Percentiles rank a stretch among this genome's conserved stretches.
Conservation (phyloP, 1,139 yeast genomes). For the Kodamaea ohmeri region DNA sequence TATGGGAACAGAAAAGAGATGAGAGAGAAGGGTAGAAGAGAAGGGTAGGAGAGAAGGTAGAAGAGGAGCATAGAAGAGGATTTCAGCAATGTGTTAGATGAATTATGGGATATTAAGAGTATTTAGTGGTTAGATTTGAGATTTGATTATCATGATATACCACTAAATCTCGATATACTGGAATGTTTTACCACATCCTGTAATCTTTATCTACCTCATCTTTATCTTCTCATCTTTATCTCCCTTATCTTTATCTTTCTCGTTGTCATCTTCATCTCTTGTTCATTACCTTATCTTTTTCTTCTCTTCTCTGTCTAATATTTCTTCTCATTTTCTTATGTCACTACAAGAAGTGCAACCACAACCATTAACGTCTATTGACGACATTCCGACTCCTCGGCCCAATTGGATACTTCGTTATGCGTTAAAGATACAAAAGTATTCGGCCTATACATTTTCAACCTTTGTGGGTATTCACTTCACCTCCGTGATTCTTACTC, state of each 20-base stretch:
- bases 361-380: slow-evolving; percentile 5
- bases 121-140: too few species aligned
- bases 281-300: not conserved
- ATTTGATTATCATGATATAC: not conserved
- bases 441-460: slow-evolving; percentile 59
- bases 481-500: slow-evolving; percentile 53
- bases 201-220: not conserved
- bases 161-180: not conserved
- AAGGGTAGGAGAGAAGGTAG: not conserved
- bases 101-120: not conserved
- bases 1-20: not conserved
- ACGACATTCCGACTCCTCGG: slow-evolving; percentile 3
- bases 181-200: not conserved
- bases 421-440: slow-evolving; percentile 43
- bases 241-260: not conserved
- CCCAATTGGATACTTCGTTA: slow-evolving; percentile 4
- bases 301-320: not conserved
- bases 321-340: not conserved
- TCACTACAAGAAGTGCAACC: slow-evolving; percentile 9
- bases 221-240: not conserved
- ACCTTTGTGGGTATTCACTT: slow-evolving; percentile 60
- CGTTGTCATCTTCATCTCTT: not conserved
- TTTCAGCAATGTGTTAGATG: not conserved
- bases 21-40: not conserved
- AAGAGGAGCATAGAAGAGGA: not conserved